Base-by-base conservation (phyloP, 768 basidiomycete species). In the Bullera alba region DNA sequence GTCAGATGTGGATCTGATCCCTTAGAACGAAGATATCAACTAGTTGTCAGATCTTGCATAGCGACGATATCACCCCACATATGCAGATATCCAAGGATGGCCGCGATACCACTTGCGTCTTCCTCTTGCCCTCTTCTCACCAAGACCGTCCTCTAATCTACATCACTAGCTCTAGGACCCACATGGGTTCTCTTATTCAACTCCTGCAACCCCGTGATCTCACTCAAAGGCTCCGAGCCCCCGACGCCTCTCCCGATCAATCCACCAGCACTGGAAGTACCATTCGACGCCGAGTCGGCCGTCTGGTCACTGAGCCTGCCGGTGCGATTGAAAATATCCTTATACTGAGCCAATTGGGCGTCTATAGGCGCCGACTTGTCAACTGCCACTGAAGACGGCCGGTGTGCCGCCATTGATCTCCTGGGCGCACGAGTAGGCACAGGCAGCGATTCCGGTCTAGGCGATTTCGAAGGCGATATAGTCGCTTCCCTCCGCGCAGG, bases 281-380 rank as follows among this genome's bases (percentile, higher is more conserved):
- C 45, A 5, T 17, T 19, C 6, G 8, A 34, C 5, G 30, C 29
- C 36, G 30, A 34, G 16, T 35, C 5, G 15, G 29, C 42, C 36
- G 29, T 27, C 38, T 41, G 37, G 35, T 50, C 42, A 43, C 22
- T 35, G 41, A 10, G 23, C 25, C 5, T 49, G 19, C 46, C 29
- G 42, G 21, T 28, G 42, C 48, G 12, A 35, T 36, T 42, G 26
- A 68, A 68, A 15, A 68, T n/a, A 26, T 59, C 57, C 49, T 68
- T 68, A 46, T 54, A 61, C 15, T 61, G 55, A 32, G 63, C 59
- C 7, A 68, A 41, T 41, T 65, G 63, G 42, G 59, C 58, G 35
- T 68, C 66, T 15, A 61, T 50, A 3, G 63, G 61, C 27, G 56
- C 51, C 15, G 54, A 51, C 47, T 53, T 53, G 36, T 65, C 63